phyloP scores from a whole-genome alignment of 176 grass and related monocot species.

The Phoenix dactylifera region DNA sequence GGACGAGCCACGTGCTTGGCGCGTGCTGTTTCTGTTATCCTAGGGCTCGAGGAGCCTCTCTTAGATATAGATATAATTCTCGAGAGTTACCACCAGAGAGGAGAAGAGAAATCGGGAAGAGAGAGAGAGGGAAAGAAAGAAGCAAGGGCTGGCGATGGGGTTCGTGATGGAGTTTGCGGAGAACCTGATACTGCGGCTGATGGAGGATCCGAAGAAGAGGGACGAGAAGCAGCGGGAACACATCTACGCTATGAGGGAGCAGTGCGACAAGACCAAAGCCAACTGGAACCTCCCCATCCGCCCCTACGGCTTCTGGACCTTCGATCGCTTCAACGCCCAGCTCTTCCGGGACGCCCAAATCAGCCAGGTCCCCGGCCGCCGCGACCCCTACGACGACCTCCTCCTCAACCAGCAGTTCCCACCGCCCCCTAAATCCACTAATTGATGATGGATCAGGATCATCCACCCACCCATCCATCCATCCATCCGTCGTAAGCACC shows the following conservation, averaged over 20 bases:
- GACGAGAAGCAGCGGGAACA: constrained; percentile 74
- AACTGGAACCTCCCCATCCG: constrained; percentile 75
- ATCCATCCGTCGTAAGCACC: no score
- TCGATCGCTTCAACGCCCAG: constrained; percentile 90
- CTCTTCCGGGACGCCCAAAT: constrained; percentile 71
- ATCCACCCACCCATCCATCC: no score
- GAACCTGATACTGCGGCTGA: constrained; percentile 84
- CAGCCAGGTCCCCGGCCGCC: constrained; percentile 67
- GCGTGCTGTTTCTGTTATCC: no score
- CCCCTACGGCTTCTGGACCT: constrained; percentile 96
- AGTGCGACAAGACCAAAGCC: constrained; percentile 71
- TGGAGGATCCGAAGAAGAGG: constrained; percentile 70
- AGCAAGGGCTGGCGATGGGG: constrained; percentile 31
- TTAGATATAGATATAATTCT: no score
- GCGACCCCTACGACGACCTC: constrained; percentile 93
- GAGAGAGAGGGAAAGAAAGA: not conserved
- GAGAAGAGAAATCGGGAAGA: not conserved
- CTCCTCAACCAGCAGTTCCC: constrained; percentile 31
- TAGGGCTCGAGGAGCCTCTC: no score
- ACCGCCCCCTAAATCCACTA: not conserved
- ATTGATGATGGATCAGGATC: no score
- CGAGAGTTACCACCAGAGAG: no score
- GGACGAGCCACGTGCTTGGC: no score
- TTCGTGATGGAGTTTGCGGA: constrained; percentile 99
- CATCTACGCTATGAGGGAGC: constrained; percentile 76